Percentiles rank a stretch among this genome's conserved stretches.
Evolutionary conservation across 148 eudicot species (phyloP).

Genomic region (Mesembryanthemum crystallinum): DNA sequence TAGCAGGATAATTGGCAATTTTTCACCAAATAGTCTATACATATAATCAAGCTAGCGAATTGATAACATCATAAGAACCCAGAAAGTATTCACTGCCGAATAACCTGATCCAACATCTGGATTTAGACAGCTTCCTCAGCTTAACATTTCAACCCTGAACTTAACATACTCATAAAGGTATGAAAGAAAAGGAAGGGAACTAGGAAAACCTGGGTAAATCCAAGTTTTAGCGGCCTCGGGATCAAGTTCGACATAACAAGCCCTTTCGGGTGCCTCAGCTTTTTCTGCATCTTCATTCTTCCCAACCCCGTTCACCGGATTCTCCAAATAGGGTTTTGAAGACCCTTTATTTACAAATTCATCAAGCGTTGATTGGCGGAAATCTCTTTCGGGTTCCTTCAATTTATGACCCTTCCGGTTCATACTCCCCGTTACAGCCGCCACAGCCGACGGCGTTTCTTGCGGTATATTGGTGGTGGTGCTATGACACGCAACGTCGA

Average conservation of each 20-base stretch:
- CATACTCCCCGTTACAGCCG: background rate
- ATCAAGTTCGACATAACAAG: constrained; percentile 49
- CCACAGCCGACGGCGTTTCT: constrained; percentile 3
- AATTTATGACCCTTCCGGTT: constrained; percentile 1
- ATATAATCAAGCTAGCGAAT: background rate
- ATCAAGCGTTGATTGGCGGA: constrained; percentile 63
- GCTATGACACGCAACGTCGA: constrained; percentile 60
- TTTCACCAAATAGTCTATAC: background rate
- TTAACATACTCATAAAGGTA: background rate
- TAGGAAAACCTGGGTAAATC: constrained; percentile 74
- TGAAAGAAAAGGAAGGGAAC: background rate
- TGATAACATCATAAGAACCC: background rate
- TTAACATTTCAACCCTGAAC: background rate
- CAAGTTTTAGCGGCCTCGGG: constrained; percentile 78
- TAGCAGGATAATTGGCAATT: no score
- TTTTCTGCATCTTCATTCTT: constrained; percentile 8
- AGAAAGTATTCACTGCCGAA: background rate
- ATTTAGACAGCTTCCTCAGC: background rate
- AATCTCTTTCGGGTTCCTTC: constrained; percentile 21
- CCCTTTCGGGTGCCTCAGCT: constrained; percentile 28
- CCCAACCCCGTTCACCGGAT: background rate
- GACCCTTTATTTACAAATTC: constrained; percentile 34
- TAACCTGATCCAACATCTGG: background rate
- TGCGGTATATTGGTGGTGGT: constrained; percentile 10
- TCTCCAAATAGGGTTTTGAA: constrained; percentile 14